Evolutionary conservation across 306 rosid species (phyloP), one percentile per base, ranked within the genome.

Genomic region (Cucurbita argyrosperma): DNA sequence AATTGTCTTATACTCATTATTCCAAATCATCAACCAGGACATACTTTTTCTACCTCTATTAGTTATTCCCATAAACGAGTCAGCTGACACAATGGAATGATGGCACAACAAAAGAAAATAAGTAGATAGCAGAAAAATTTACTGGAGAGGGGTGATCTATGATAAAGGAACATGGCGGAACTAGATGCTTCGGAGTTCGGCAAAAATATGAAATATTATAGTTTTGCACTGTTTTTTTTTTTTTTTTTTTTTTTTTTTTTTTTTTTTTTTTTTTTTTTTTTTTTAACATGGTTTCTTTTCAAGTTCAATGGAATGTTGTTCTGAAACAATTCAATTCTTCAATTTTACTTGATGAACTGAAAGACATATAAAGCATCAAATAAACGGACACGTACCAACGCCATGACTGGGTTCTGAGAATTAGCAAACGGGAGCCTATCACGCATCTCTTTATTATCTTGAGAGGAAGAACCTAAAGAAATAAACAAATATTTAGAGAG

Each of bases 351-450:
- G 23, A 53, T 77, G 49, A 15, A 51, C 42, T 26, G 47, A 66
- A 69, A 60, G 51, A 74, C 40, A 21, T 62, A 52, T 66, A 45
- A 62, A 76, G 71, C 78, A 84, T 74, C 66, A 53, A 15, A 82
- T 67, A 54, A 69, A 60, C 68, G 73, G 83, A 68, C 82, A 83
- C 89, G 77, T 85, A 95, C 99, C 97, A 95, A 78, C 74, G 99
- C 83, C 99, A 91, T 95, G 79, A 91, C 97, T 54, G 97, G 99
- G 87, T 91, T 95, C 83, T 89, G 96, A 78, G 99, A 95, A 83
- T 89, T 95, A 37, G 92, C 88, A 85, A 95, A 95, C 35, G 99
- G 96, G 59, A 91, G 92, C 77, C 90, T 80, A 81, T 78, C 79
- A 63, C 82, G 88, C 76, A 82, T 79, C 79, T 85, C 90, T 68